These are phyloP conservation scores for Kazachstania taianensis DNA, from an alignment of 805 yeast genomes.

Conservation along the genomic window DNA sequence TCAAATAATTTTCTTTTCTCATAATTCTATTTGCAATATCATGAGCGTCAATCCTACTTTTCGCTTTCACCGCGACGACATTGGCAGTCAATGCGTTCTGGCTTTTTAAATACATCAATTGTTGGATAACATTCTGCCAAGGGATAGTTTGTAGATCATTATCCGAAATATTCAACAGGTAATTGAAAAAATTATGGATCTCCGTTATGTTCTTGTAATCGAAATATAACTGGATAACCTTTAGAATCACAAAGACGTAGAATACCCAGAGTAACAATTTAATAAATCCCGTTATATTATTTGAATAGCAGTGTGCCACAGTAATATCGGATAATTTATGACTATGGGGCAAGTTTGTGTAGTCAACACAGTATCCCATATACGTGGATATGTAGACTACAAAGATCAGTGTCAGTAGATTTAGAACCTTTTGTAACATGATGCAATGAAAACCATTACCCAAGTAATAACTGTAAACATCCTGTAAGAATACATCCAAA, in stretches of 20 bases:
- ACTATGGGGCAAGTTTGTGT: constrained; percentile 33
- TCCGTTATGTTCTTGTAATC: constrained; percentile 64
- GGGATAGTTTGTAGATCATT: constrained; percentile 85
- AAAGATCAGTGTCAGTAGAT: constrained; percentile 65
- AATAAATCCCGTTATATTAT: constrained; percentile 39
- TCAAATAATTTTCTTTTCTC: constrained; percentile 90
- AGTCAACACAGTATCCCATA: constrained; percentile 74
- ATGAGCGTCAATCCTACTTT: constrained; percentile 77
- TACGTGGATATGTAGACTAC: constrained; percentile 72
- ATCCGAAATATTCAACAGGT: constrained; percentile 61
- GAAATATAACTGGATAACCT: constrained; percentile 45
- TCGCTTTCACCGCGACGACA: constrained; percentile 51
- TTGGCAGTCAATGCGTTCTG: constrained; percentile 55
- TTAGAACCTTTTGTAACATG: constrained; percentile 52
- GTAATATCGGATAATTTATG: constrained; percentile 29
- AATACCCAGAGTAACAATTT: constrained; percentile 59
- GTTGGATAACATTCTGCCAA: constrained; percentile 79
- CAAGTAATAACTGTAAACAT: constrained; percentile 71
- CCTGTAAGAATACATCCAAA: constrained; percentile 75
- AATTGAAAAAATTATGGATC: constrained; percentile 63
- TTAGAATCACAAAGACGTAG: constrained; percentile 39
- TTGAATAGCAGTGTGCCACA: constrained; percentile 30
- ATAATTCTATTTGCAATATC: constrained; percentile 90
- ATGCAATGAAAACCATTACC: constrained; percentile 82
- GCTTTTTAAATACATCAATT: constrained; percentile 63